phyloP scores from a whole-genome alignment of 176 grass and related monocot species.

The Phragmites australis region DNA sequence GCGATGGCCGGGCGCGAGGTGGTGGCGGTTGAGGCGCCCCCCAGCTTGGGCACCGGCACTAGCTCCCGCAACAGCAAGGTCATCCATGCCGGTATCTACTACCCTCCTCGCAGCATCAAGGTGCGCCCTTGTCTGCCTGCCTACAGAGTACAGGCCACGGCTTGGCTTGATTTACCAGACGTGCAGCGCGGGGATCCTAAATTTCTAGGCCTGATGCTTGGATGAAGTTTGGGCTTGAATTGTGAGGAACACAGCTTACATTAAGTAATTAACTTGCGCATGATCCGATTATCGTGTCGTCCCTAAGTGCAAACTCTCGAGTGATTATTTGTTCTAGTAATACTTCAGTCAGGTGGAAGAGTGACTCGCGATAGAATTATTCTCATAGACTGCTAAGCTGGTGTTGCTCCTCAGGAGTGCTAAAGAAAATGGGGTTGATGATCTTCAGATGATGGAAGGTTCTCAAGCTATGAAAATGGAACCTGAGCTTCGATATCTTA shows the following conservation, averaged over 20 bases:
- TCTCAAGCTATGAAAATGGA: constrained; percentile 81
- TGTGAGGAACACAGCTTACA: too few relatives aligned
- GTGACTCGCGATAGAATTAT: background rate
- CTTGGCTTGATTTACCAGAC: background rate
- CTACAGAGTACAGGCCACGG: background rate
- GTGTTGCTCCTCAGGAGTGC: constrained; percentile 62
- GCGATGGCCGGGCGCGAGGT: constrained; percentile 79
- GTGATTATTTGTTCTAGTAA: background rate
- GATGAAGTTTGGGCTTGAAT: background rate
- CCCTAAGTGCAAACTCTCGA: background rate
- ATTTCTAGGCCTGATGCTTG: background rate
- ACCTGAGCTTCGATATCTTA: constrained; percentile 78
- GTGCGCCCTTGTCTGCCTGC: constrained; percentile 21
- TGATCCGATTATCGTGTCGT: background rate
- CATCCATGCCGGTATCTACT: constrained; percentile 92
- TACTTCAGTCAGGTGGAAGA: background rate
- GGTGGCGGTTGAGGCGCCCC: constrained; percentile 72
- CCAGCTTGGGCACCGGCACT: constrained; percentile 84
- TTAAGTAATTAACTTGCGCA: background rate
- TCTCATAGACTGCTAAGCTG: constrained; percentile 47
- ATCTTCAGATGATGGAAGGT: constrained; percentile 73
- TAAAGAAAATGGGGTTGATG: constrained; percentile 66
- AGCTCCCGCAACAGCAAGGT: constrained; percentile 98
- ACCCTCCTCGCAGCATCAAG: constrained; percentile 77
- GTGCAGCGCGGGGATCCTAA: background rate